Evolutionary conservation across 2,329 filamentous ascomycete genomes (phyloP).

Genomic region (Aureobasidium sp.): DNA sequence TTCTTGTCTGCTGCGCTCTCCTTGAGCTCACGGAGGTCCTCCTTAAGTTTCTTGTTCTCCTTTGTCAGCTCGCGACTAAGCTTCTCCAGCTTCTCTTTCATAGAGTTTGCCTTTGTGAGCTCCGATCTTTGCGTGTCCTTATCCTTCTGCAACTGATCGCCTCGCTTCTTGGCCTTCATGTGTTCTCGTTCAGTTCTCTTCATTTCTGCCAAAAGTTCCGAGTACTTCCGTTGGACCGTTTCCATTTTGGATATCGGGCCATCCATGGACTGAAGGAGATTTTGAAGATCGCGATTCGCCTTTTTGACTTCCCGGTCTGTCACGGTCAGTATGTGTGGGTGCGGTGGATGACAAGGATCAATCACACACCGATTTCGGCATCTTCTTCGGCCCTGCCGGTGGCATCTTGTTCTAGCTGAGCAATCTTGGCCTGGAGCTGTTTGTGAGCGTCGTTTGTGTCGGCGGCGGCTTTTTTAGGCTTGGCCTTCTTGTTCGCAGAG

Average conservation of each 20-base stretch:
- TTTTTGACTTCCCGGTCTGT: constrained; percentile 89
- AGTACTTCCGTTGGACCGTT: constrained; percentile 81
- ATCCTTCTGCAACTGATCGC: constrained; percentile 91
- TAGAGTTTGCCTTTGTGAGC: constrained; percentile 77
- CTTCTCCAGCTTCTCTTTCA: constrained; percentile 97
- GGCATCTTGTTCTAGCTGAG: constrained; percentile 87
- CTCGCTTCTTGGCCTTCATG: constrained; percentile 90
- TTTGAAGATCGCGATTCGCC: constrained; percentile 82
- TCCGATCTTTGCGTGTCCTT: constrained; percentile 86
- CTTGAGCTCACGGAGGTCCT: constrained; percentile 79
- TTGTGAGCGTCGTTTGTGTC: constrained; percentile 88
- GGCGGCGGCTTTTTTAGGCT: constrained; percentile 65
- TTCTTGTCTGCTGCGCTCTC: constrained; percentile 79
- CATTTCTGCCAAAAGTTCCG: constrained; percentile 88
- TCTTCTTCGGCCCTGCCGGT: constrained; percentile 94
- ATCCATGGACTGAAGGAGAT: constrained; percentile 80
- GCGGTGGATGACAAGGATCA: neutral
- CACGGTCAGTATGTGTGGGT: neutral
- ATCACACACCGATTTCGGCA: constrained; percentile 76
- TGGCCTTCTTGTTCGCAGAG: constrained; percentile 63
- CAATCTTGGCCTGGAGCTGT: constrained; percentile 85
- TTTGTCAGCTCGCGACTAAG: constrained; percentile 88
- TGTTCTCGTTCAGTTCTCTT: constrained; percentile 92
- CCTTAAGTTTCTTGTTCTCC: constrained; percentile 98
- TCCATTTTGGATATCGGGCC: constrained; percentile 89